Conservation (phyloP, 306 rosid genomes). For the Lablab purpureus region DNA sequence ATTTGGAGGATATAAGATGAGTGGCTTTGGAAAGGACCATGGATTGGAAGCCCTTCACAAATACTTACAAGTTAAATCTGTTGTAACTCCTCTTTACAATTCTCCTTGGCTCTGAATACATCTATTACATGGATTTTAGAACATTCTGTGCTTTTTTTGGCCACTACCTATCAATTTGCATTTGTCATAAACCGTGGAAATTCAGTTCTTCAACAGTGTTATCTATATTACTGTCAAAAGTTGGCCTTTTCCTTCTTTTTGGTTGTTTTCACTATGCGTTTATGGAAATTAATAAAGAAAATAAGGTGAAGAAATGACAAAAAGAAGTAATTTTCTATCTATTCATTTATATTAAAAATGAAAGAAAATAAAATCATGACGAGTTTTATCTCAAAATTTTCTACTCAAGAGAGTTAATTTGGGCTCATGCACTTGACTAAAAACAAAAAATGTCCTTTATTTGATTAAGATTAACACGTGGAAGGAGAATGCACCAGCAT, state of each 20-base stretch:
- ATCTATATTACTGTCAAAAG: background rate
- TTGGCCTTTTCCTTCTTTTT: background rate
- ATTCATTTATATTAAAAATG: background rate
- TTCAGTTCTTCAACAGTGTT: background rate
- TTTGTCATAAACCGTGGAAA: background rate
- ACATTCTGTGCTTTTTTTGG: background rate
- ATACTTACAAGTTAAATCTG: constrained; percentile 50
- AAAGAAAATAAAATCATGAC: background rate
- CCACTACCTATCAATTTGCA: background rate
- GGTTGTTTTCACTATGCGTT: background rate
- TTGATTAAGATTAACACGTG: too few species aligned
- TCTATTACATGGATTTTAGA: background rate
- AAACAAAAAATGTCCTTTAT: too few species aligned
- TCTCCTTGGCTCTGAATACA: constrained; percentile 74
- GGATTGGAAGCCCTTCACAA: constrained; percentile 47
- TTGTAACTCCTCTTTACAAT: constrained; percentile 71
- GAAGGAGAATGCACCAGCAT: too few species aligned
- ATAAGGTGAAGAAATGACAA: too few species aligned
- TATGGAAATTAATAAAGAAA: too few species aligned
- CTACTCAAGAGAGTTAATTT: too few species aligned
- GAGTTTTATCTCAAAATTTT: too few species aligned
- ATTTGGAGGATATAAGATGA: constrained; percentile 66
- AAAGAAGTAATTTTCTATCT: too few species aligned
- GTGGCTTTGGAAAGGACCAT: constrained; percentile 53
- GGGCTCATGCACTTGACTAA: too few species aligned